A percentile compares a stretch with the other conserved stretches of the same genome.
Evolutionary conservation across 495 filamentous ascomycete species (phyloP).

Genomic region (Evernia prunastri): DNA sequence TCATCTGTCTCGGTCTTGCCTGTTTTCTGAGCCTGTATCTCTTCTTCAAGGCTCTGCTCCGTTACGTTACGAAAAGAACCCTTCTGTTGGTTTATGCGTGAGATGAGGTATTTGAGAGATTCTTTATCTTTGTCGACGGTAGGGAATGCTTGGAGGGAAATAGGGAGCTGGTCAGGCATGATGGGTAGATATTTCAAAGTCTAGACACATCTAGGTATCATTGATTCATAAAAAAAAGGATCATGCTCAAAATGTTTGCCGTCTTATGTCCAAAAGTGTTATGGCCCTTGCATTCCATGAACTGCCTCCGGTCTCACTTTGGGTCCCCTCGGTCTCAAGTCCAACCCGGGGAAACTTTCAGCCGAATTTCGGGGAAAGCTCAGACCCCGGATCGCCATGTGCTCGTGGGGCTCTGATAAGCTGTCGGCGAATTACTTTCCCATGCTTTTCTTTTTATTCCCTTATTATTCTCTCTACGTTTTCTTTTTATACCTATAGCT

Average conservation of each 20-base stretch:
- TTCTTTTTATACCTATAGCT: not conserved
- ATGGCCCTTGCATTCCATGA: not conserved
- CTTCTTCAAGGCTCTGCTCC: conserved; percentile 52
- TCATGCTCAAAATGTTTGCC: not conserved
- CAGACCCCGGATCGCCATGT: not conserved
- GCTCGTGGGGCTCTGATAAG: not conserved
- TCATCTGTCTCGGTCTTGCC: conserved; percentile 28
- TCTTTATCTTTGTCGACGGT: conserved; percentile 49
- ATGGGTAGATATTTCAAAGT: not conserved
- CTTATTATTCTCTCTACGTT: not conserved
- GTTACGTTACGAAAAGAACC: conserved; percentile 67
- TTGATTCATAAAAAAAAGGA: not conserved
- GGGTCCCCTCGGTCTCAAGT: too few species aligned
- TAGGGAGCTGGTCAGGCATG: conserved; percentile 11
- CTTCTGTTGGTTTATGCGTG: conserved; percentile 65
- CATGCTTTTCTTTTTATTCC: not conserved
- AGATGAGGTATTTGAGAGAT: conserved; percentile 61
- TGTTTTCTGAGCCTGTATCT: conserved; percentile 48
- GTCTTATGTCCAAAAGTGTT: not conserved
- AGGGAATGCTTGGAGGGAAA: conserved; percentile 60
- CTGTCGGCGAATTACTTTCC: not conserved
- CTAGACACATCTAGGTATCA: not conserved
- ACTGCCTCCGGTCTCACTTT: not conserved
- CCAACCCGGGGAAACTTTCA: not conserved
- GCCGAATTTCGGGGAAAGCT: conserved; percentile 7